Conservation (phyloP, 2,329 filamentous ascomycete genomes). For the Verticillium longisporum region DNA sequence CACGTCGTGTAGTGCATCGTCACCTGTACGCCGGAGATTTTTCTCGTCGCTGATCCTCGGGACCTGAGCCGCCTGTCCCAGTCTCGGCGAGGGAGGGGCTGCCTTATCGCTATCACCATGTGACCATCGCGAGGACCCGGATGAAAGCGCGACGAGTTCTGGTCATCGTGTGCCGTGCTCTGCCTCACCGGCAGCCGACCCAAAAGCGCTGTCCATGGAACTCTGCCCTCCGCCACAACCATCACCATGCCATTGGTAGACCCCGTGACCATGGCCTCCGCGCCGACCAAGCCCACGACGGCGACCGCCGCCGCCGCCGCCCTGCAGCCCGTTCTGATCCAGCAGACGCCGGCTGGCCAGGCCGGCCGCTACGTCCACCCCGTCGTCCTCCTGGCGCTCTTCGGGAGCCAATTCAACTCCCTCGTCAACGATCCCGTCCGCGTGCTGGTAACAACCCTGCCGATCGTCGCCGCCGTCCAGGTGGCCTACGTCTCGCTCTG, state of each 20-base stretch:
- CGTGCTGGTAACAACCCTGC: constrained; percentile 54
- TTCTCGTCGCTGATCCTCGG: background rate
- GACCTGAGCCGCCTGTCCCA: background rate
- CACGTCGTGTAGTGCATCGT: background rate
- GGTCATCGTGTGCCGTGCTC: background rate
- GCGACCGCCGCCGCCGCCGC: constrained; percentile 17
- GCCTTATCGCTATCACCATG: constrained; percentile 13
- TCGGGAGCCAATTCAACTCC: constrained; percentile 54
- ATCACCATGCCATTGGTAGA: constrained; percentile 25
- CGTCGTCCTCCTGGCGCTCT: constrained; percentile 56
- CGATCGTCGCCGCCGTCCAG: constrained; percentile 59
- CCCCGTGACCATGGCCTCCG: constrained; percentile 29
- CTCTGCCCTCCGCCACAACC: background rate
- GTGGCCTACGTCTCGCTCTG: constrained; percentile 54
- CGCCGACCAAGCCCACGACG: constrained; percentile 18
- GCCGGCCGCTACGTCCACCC: constrained; percentile 63
- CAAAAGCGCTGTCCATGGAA: background rate
- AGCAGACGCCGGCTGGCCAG: constrained; percentile 29
- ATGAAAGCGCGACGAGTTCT: background rate
- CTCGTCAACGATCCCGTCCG: constrained; percentile 65
- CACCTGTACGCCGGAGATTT: background rate
- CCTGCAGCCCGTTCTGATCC: constrained; percentile 29
- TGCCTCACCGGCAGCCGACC: background rate
- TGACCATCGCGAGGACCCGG: constrained; percentile 7
- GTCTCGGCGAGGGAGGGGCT: background rate